These are phyloP conservation scores for Phaseolus lunatus DNA, from an alignment of 306 rosid species.

Conservation along the genomic window DNA sequence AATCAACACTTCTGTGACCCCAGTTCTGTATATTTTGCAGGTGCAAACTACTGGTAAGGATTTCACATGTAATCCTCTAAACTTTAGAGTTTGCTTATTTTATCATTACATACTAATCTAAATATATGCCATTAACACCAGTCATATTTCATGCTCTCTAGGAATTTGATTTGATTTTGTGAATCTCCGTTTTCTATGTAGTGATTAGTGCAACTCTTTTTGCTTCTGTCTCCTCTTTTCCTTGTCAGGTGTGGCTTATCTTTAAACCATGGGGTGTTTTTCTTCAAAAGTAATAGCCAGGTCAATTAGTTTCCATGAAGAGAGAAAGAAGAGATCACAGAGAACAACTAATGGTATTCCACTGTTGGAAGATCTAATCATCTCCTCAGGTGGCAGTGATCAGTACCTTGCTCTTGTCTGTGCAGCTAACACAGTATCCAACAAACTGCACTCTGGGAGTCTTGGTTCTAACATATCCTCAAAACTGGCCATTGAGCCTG, in stretches of 20 bases:
- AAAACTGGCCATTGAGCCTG: constrained; percentile 36
- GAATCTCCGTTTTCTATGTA: constrained; percentile 7
- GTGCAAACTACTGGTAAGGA: constrained; percentile 39
- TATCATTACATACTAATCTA: constrained; percentile 22
- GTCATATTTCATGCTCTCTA: background rate
- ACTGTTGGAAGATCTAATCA: constrained; percentile 50
- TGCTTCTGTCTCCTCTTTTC: constrained; percentile 25
- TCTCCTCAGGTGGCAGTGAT: constrained; percentile 45
- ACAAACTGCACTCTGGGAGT: constrained; percentile 49
- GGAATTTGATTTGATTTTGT: constrained; percentile 17
- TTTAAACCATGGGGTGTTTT: constrained; percentile 58
- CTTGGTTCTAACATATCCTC: constrained; percentile 36
- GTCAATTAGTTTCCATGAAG: constrained; percentile 55
- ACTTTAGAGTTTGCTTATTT: constrained; percentile 21
- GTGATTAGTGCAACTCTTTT: background rate
- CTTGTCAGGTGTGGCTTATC: constrained; percentile 42
- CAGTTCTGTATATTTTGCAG: constrained; percentile 37
- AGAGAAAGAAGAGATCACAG: constrained; percentile 44
- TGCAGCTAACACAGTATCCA: constrained; percentile 46
- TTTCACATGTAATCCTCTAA: constrained; percentile 22
- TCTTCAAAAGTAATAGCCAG: constrained; percentile 58
- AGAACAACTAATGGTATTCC: constrained; percentile 50
- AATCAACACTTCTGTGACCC: constrained; percentile 29
- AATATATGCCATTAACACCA: background rate
- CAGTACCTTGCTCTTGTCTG: constrained; percentile 55